These are phyloP conservation scores for Phytophthora nicotianae DNA, from an alignment of 352 stramenopile species.

Conservation along the genomic window DNA sequence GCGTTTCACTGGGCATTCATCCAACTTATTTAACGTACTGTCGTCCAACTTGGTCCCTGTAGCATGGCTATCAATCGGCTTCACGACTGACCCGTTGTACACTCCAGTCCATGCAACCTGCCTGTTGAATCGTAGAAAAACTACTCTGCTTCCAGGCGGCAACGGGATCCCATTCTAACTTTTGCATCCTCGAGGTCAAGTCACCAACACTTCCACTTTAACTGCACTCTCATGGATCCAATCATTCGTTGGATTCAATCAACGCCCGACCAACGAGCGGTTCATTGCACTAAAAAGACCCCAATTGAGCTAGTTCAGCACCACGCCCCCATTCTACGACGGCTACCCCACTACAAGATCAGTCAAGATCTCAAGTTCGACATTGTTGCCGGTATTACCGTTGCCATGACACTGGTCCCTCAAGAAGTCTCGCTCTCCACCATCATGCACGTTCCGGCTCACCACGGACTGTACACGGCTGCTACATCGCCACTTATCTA, in stretches of 20 bases:
- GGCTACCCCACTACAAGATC: neutral
- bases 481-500: constrained; percentile 70
- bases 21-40: constrained; percentile 8
- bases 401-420: neutral
- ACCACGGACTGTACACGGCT: constrained; percentile 16
- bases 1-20: constrained; percentile 7
- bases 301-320: neutral
- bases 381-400: neutral
- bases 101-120: constrained; percentile 1
- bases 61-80: constrained; percentile 1
- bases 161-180: constrained; percentile 19
- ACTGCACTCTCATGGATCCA: constrained; percentile 3
- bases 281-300: constrained; percentile 7
- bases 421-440: constrained; percentile 2
- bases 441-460: constrained; percentile 17
- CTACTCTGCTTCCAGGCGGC: neutral
- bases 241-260: constrained; percentile 7
- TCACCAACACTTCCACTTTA: constrained; percentile 2
- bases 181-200: constrained; percentile 22
- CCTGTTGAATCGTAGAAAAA: neutral
- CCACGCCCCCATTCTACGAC: neutral
- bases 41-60: constrained; percentile 14
- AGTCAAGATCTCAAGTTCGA: neutral
- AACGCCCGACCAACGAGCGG: constrained; percentile 8
- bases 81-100: neutral